These are phyloP conservation scores for Acer negundo DNA, from an alignment of 345 rosid species.

Conservation along the genomic window DNA sequence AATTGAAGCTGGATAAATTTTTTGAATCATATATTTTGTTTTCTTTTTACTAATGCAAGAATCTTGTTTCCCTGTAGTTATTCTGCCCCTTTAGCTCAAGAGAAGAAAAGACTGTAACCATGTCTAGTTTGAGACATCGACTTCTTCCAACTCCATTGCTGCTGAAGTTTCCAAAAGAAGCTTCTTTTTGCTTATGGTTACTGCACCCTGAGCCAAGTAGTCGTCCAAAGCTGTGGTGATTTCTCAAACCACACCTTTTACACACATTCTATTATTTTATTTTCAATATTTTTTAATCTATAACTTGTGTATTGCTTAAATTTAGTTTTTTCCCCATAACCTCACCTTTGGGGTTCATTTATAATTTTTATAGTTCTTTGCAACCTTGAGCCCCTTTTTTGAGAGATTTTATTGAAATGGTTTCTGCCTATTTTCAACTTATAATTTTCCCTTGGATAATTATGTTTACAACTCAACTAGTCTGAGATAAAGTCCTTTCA, in stretches of 20 bases:
- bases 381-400: neutral
- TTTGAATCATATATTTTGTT: slow-evolving; percentile 5
- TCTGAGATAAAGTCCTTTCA: neutral
- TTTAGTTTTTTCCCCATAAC: neutral
- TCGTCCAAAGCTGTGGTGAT: slow-evolving; percentile 81
- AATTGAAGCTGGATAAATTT: neutral
- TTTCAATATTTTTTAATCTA: neutral
- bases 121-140: slow-evolving; percentile 94
- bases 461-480: neutral
- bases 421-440: neutral
- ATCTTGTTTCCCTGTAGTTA: slow-evolving; percentile 45
- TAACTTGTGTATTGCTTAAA: neutral
- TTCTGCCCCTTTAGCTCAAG: slow-evolving; percentile 66
- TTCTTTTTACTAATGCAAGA: slow-evolving; percentile 31
- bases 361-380: neutral
- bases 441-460: neutral
- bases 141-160: slow-evolving; percentile 93
- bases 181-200: slow-evolving; percentile 91
- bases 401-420: neutral
- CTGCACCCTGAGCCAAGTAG: slow-evolving; percentile 85
- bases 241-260: slow-evolving; percentile 10
- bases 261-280: neutral
- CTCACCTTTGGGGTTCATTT: neutral
- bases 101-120: slow-evolving; percentile 78
- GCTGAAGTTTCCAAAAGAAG: slow-evolving; percentile 88